phyloP scores from a whole-genome alignment of 2,329 filamentous ascomycete species.

The Aspergillus sp. region DNA sequence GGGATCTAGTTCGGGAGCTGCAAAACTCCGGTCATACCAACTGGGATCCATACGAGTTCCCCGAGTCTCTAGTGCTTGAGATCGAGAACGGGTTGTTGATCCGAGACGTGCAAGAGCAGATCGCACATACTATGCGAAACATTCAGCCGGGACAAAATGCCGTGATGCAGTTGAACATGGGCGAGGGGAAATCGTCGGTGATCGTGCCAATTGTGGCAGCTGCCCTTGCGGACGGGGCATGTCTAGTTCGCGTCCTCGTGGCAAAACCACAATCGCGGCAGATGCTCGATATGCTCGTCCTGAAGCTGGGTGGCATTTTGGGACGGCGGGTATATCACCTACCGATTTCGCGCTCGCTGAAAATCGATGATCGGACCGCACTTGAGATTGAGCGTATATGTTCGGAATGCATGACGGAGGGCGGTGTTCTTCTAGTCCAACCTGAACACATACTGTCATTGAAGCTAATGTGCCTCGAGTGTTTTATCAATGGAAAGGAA shows the following conservation, averaged over 20 bases:
- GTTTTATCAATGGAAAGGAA: conserved; percentile 12
- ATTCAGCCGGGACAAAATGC: conserved; percentile 46
- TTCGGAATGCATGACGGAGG: conserved; percentile 47
- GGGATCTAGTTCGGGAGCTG: conserved; percentile 35
- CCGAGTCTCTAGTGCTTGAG: conserved; percentile 65
- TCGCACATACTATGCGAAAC: conserved; percentile 57
- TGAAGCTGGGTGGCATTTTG: conserved; percentile 47
- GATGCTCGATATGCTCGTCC: conserved; percentile 50
- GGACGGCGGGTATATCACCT: conserved; percentile 47
- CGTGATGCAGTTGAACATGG: conserved; percentile 70
- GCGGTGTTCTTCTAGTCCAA: conserved; percentile 61
- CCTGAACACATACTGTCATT: conserved; percentile 66
- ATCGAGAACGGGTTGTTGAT: conserved; percentile 64
- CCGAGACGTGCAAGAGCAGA: conserved; percentile 57
- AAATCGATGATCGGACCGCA: conserved; percentile 33
- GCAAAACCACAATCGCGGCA: conserved; percentile 62
- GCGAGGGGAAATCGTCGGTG: conserved; percentile 68
- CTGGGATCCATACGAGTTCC: conserved; percentile 54
- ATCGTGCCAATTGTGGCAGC: conserved; percentile 66
- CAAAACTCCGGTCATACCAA: conserved; percentile 55
- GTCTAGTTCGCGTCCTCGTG: conserved; percentile 59
- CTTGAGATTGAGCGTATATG: conserved; percentile 41
- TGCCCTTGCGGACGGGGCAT: conserved; percentile 49
- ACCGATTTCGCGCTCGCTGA: conserved; percentile 50
- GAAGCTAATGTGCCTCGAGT: conserved; percentile 61